phyloP scores from a whole-genome alignment of 2,329 filamentous ascomycete genomes.

The Alternaria arbusti region DNA sequence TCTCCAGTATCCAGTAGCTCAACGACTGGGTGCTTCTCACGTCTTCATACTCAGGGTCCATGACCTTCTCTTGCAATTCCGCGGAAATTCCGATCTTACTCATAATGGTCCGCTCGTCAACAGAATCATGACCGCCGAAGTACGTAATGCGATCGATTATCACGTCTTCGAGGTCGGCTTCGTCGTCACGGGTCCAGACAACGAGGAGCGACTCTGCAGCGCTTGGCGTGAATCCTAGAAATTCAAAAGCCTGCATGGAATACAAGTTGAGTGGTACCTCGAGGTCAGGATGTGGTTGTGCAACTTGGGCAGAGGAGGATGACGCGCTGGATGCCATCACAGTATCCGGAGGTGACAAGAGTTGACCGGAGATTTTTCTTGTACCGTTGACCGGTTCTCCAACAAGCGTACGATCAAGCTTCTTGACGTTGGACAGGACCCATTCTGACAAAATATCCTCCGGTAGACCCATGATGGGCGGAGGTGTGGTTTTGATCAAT shows the following conservation, averaged over 20 bases:
- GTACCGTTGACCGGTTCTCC: neutral
- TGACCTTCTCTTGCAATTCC: neutral
- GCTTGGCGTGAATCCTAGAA: neutral
- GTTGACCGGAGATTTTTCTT: neutral
- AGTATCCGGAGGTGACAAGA: neutral
- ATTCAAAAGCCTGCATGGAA: neutral
- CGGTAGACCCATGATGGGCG: neutral
- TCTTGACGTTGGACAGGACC: neutral
- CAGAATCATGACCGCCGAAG: neutral
- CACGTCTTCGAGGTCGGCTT: neutral
- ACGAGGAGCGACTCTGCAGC: neutral
- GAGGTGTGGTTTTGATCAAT: neutral
- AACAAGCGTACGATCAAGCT: neutral
- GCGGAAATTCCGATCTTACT: neutral
- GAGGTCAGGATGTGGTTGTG: neutral
- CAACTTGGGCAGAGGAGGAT: neutral
- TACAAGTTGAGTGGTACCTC: neutral
- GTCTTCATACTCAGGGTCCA: neutral
- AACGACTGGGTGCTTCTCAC: neutral
- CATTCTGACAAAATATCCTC: neutral
- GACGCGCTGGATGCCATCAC: neutral
- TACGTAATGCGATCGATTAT: neutral
- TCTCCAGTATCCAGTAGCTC: neutral
- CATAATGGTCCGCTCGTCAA: neutral
- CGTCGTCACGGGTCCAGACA: neutral